Evolutionary conservation across 106 monocot species (phyloP).

Genomic region (Agapanthus africanus): DNA sequence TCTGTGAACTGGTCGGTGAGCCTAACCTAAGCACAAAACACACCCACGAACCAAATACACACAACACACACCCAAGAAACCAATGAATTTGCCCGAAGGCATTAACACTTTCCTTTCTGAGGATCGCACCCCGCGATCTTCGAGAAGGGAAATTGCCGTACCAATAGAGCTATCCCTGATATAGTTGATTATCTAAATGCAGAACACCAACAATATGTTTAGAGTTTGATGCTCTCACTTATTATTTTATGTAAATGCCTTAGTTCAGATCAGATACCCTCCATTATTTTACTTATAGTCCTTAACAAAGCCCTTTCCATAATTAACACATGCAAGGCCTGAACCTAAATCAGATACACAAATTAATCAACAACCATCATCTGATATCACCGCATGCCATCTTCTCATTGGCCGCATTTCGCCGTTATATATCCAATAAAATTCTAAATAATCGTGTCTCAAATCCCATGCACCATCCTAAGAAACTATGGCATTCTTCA

Average conservation of each 20-base stretch:
- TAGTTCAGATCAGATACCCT: constrained; percentile 5
- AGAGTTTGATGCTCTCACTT: too few relatives aligned
- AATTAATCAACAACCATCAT: neutral
- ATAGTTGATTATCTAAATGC: too few relatives aligned
- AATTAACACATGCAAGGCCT: neutral
- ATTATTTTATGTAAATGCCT: too few relatives aligned
- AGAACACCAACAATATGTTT: neutral
- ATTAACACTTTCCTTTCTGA: neutral
- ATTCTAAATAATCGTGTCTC: neutral
- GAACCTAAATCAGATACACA: neutral
- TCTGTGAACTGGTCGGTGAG: too few relatives aligned
- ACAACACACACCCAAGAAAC: too few relatives aligned
- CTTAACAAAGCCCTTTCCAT: too few relatives aligned
- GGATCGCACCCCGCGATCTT: neutral
- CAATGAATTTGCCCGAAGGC: too few relatives aligned
- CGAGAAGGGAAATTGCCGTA: too few relatives aligned
- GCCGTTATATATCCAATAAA: neutral
- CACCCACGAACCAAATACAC: too few relatives aligned
- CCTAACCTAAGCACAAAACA: too few relatives aligned
- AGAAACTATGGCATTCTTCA: neutral
- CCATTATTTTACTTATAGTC: too few relatives aligned
- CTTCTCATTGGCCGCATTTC: neutral
- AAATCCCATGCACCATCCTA: neutral
- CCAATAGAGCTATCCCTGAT: too few relatives aligned
- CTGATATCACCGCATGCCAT: neutral